phyloP scores from a whole-genome alignment of 129 eudicot genomes.

The Helianthus tuberosus region DNA sequence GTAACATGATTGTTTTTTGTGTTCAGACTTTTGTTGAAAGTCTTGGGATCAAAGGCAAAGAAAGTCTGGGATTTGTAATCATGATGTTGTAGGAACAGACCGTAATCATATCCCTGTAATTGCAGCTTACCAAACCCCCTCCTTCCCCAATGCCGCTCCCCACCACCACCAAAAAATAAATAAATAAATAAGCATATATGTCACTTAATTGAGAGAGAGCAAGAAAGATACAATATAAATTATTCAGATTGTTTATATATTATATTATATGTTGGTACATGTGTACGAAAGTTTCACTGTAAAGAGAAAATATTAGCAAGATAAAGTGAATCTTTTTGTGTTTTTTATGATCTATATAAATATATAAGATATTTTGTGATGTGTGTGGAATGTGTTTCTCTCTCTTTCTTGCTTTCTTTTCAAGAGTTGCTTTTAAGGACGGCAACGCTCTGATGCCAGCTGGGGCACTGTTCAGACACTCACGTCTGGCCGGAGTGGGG shows the following conservation, averaged over 20 bases:
- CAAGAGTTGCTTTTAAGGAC: conserved; percentile 66
- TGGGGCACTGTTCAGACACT: no score
- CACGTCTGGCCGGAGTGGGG: no score
- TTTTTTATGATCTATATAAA: not conserved
- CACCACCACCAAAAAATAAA: not conserved
- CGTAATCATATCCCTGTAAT: conserved; percentile 66
- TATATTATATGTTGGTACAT: conserved; percentile 16
- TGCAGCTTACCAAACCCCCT: conserved; percentile 37
- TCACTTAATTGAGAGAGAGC: not conserved
- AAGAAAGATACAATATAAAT: not conserved
- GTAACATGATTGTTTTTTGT: conserved; percentile 46
- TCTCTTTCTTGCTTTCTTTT: conserved; percentile 37
- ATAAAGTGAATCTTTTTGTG: conserved; percentile 20
- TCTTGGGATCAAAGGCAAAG: conserved; percentile 76
- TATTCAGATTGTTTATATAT: conserved; percentile 17
- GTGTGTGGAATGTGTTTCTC: conserved; percentile 3
- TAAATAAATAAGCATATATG: not conserved
- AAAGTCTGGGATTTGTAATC: conserved; percentile 29
- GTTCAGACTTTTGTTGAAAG: conserved; percentile 51
- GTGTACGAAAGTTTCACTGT: conserved; percentile 37
- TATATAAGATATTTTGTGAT: not conserved
- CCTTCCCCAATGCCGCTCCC: no score
- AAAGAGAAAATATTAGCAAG: conserved; percentile 27
- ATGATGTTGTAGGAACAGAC: conserved; percentile 41
- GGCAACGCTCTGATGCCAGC: no score